Evolutionary conservation across 371 early-diverging fungal genomes (phyloP).

Genomic region (Mortierella sp.): DNA sequence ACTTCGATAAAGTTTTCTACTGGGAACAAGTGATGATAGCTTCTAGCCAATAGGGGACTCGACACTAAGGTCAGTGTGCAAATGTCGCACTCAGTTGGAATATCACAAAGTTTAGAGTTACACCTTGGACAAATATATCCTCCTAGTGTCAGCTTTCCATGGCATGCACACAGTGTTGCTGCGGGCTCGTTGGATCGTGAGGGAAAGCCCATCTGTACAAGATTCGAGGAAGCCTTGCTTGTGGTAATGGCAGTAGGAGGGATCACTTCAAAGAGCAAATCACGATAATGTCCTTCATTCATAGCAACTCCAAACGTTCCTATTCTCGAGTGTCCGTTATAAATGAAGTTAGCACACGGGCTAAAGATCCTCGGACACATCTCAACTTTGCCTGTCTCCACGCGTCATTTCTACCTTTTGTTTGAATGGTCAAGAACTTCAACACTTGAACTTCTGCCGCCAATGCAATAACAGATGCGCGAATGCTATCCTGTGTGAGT

Average conservation of each 20-base stretch:
- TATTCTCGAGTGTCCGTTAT: conserved; percentile 37
- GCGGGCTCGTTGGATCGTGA: conserved; percentile 65
- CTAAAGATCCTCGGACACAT: background rate
- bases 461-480: conserved; percentile 88
- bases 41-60: conserved; percentile 92
- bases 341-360: background rate
- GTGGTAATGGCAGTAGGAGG: conserved; percentile 84
- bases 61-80: conserved; percentile 93
- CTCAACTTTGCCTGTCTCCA: background rate
- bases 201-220: conserved; percentile 96
- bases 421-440: conserved; percentile 76
- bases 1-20: conserved; percentile 78
- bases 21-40: conserved; percentile 97
- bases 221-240: conserved; percentile 69
- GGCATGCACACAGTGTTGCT: conserved; percentile 89
- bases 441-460: conserved; percentile 94
- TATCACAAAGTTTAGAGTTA: conserved; percentile 83
- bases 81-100: conserved; percentile 96
- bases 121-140: conserved; percentile 95
- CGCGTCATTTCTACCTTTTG: conserved; percentile 73
- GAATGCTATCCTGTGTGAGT: conserved; percentile 76
- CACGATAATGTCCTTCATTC: conserved; percentile 86
- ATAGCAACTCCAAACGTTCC: conserved; percentile 88
- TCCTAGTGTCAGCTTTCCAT: conserved; percentile 78
- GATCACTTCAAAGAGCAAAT: conserved; percentile 81